Conservation (phyloP, 371 early-diverging fungal genomes). For the Mucor irregularis region DNA sequence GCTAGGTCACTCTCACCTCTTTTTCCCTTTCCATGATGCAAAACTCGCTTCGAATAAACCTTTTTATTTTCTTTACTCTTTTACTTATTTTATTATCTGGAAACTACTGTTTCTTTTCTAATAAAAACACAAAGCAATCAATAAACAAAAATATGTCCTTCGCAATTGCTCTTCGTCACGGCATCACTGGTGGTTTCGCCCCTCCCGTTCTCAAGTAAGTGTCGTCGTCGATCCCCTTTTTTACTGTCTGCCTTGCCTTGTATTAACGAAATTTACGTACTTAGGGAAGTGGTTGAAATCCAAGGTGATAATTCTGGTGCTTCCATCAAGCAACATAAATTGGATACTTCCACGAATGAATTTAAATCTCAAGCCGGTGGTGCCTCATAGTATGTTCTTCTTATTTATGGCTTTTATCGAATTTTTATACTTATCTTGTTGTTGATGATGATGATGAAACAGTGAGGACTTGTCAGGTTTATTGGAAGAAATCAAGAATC, state of each 20-base stretch:
- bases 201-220: slow-evolving; percentile 44
- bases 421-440: neutral
- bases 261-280: neutral
- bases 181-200: slow-evolving; percentile 47
- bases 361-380: slow-evolving; percentile 28
- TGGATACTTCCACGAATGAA: slow-evolving; percentile 36
- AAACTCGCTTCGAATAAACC: slow-evolving; percentile 4
- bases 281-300: slow-evolving; percentile 42
- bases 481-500: slow-evolving; percentile 15
- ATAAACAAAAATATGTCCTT: slow-evolving; percentile 15
- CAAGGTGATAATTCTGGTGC: slow-evolving; percentile 37
- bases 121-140: neutral
- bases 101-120: slow-evolving; percentile 2
- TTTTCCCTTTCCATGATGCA: slow-evolving; percentile 10
- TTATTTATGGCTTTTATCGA: neutral
- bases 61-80: slow-evolving; percentile 13
- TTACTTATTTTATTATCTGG: slow-evolving; percentile 10
- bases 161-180: slow-evolving; percentile 42
- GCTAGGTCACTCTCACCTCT: slow-evolving; percentile 1
- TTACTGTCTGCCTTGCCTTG: neutral
- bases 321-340: slow-evolving; percentile 29
- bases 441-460: too few species aligned
- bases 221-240: neutral
- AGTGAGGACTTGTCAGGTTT: slow-evolving; percentile 18
- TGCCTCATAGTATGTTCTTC: slow-evolving; percentile 31